Evolutionary conservation across 352 stramenopile genomes (phyloP).

Genomic region (Aphanomyces astaci): DNA sequence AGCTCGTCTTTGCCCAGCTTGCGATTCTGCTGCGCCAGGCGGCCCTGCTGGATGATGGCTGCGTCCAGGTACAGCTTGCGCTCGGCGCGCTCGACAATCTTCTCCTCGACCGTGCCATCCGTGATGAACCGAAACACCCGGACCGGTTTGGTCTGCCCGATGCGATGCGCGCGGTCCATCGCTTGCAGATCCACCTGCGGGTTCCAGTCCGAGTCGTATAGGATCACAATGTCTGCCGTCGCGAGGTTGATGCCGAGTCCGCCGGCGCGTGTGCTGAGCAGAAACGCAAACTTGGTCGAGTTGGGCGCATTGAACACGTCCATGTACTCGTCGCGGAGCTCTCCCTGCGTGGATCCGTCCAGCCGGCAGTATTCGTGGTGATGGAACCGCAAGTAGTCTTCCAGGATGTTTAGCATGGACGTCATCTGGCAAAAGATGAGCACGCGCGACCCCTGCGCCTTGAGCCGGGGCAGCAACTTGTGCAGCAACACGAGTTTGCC

Average conservation of each 20-base stretch:
- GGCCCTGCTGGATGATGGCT: constrained; percentile 98
- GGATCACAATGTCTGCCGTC: constrained; percentile 98
- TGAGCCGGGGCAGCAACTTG: constrained; percentile 83
- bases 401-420: constrained; percentile 98
- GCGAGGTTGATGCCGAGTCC: constrained; percentile 98
- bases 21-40: constrained; percentile 88
- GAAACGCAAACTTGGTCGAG: constrained; percentile 95
- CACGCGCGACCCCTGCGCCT: constrained; percentile 85
- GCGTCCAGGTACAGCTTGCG: constrained; percentile 98
- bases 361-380: constrained; percentile 78
- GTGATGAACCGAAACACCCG: constrained; percentile 98
- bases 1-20: constrained; percentile 95
- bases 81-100: constrained; percentile 96
- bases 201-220: constrained; percentile 99
- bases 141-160: constrained; percentile 97
- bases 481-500: constrained; percentile 98
- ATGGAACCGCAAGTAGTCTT: constrained; percentile 96
- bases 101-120: constrained; percentile 97
- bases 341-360: constrained; percentile 75
- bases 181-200: constrained; percentile 97
- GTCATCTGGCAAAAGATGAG: constrained; percentile 99
- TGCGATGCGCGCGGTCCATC: constrained; percentile 96
- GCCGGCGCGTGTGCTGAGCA: constrained; percentile 94
- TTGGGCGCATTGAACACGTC: constrained; percentile 96
- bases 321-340: constrained; percentile 89